These are phyloP conservation scores for Arabidopsis hybrid DNA, from an alignment of 441 rosid species.

Conservation along the genomic window DNA sequence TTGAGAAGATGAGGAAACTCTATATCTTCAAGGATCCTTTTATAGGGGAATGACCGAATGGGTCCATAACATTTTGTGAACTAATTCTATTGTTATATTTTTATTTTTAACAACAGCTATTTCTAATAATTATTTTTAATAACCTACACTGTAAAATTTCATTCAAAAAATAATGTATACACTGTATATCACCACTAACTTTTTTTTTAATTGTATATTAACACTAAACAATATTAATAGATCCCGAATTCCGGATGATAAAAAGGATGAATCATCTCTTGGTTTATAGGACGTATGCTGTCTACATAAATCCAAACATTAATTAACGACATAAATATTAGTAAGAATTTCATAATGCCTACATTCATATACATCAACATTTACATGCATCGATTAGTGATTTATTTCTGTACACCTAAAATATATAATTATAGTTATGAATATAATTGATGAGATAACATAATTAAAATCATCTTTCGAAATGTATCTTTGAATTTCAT, in stretches of 20 bases:
- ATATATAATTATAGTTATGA: too few species aligned
- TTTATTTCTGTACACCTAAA: too few species aligned
- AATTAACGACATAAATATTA: too few species aligned
- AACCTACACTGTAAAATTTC: too few species aligned
- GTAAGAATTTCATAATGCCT: too few species aligned
- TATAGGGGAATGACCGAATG: slow-evolving; percentile 5
- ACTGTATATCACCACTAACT: background rate
- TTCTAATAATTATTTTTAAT: background rate
- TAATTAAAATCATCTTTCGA: background rate
- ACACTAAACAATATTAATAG: too few species aligned
- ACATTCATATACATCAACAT: background rate
- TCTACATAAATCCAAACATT: too few species aligned
- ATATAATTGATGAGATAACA: background rate
- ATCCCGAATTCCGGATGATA: too few species aligned
- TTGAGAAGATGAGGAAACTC: slow-evolving; percentile 14
- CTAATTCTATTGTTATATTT: too few species aligned
- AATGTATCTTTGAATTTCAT: background rate
- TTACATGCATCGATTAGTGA: background rate
- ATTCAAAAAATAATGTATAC: background rate
- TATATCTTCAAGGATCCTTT: slow-evolving; percentile 15
- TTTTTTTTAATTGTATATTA: too few species aligned
- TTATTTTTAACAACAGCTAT: background rate
- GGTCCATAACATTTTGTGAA: background rate
- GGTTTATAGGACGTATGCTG: too few species aligned
- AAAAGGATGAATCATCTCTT: too few species aligned